phyloP scores from a whole-genome alignment of 805 yeast genomes.

The Ogataea chonburiensis region DNA sequence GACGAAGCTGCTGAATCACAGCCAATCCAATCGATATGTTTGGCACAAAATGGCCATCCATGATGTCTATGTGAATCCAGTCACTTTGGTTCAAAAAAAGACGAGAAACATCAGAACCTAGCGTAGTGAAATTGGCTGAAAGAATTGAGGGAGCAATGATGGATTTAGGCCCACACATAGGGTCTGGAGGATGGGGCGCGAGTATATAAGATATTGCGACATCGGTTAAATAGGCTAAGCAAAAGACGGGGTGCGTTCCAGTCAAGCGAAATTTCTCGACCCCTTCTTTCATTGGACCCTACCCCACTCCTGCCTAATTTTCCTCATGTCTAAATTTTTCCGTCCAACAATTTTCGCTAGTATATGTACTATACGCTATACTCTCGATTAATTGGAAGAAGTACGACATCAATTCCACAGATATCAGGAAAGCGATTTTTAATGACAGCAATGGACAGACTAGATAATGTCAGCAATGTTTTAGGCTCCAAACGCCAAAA shows the following conservation, averaged over 20 bases:
- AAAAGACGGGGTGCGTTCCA: conserved; percentile 1
- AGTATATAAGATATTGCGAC: no score
- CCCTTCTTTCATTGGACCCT: no score
- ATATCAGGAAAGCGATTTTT: neutral
- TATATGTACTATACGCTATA: conserved; percentile 3
- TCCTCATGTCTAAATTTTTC: conserved; percentile 1
- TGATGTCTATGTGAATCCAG: conserved; percentile 96
- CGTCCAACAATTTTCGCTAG: conserved; percentile 2
- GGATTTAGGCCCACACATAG: conserved; percentile 56
- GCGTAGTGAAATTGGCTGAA: conserved; percentile 85
- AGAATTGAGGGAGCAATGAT: conserved; percentile 92
- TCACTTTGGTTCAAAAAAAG: conserved; percentile 82
- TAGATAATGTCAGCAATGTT: conserved; percentile 21
- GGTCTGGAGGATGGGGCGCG: neutral
- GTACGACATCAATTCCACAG: neutral
- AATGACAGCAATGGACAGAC: conserved; percentile 30
- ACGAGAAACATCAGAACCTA: conserved; percentile 82
- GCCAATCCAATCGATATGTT: conserved; percentile 91
- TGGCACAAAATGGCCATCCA: conserved; percentile 99
- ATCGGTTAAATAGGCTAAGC: conserved; percentile 5
- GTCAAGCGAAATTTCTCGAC: neutral
- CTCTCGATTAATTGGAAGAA: neutral
- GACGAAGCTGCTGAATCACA: conserved; percentile 18
- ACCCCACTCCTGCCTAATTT: neutral
- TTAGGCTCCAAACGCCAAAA: conserved; percentile 20